These are phyloP conservation scores for Gastrodia elata DNA, from an alignment of 106 monocot species.

Conservation along the genomic window DNA sequence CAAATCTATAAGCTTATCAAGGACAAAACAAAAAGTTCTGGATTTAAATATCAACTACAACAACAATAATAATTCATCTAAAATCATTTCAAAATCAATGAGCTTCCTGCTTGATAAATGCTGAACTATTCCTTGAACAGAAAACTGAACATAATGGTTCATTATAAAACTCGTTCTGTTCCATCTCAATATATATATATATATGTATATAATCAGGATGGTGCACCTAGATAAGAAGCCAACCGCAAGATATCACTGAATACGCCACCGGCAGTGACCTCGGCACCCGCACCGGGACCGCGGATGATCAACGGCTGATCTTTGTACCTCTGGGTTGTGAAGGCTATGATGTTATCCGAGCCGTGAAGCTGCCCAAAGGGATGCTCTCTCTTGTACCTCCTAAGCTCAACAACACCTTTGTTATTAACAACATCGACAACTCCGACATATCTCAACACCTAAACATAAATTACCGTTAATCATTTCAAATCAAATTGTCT, in stretches of 20 bases:
- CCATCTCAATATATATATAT: too few species aligned
- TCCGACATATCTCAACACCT: constrained; percentile 96
- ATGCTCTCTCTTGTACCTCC: constrained; percentile 70
- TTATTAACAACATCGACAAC: constrained; percentile 56
- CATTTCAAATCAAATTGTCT: too few species aligned
- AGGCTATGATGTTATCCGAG: constrained; percentile 95
- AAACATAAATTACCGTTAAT: not conserved
- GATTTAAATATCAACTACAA: too few species aligned
- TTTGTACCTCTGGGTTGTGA: constrained; percentile 82
- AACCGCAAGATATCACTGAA: constrained; percentile 85
- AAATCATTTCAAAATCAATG: too few species aligned
- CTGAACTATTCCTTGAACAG: too few species aligned
- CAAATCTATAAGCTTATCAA: too few species aligned
- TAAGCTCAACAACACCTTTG: constrained; percentile 61
- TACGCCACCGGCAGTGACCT: constrained; percentile 89
- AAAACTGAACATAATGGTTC: too few species aligned
- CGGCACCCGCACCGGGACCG: constrained; percentile 86
- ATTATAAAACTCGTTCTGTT: too few species aligned
- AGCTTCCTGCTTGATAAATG: too few species aligned
- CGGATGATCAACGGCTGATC: constrained; percentile 87
- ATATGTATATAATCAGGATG: constrained; percentile 31
- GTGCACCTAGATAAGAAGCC: constrained; percentile 87
- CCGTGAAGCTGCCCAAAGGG: constrained; percentile 95
- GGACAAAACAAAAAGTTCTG: too few species aligned
- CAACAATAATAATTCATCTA: too few species aligned